Conservation (phyloP, 2,329 filamentous ascomycete genomes). For the Sphaerulina vaccinii region DNA sequence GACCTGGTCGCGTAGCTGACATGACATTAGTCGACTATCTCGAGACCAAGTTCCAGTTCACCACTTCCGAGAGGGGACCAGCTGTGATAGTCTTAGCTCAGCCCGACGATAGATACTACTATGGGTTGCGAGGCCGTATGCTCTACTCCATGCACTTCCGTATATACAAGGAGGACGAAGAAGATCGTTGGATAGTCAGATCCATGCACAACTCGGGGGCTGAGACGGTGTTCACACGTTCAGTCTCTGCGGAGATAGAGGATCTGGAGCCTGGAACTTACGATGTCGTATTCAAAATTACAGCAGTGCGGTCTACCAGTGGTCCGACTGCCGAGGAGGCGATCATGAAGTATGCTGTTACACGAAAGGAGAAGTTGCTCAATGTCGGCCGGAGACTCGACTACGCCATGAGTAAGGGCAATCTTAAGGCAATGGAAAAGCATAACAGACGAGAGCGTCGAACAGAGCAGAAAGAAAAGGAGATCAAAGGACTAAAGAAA, state of each 20-base stretch:
- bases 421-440: conserved; percentile 53
- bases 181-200: conserved; percentile 31
- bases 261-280: conserved; percentile 73
- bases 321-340: conserved; percentile 63
- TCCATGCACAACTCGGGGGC: conserved; percentile 37
- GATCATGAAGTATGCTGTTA: conserved; percentile 62
- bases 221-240: conserved; percentile 67
- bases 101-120: conserved; percentile 61
- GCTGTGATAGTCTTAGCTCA: conserved; percentile 61
- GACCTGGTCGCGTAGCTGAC: no score
- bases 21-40: conserved; percentile 61
- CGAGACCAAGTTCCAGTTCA: conserved; percentile 59
- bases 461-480: conserved; percentile 31
- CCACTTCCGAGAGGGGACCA: conserved; percentile 51
- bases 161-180: conserved; percentile 51
- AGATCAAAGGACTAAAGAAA: conserved; percentile 40
- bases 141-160: conserved; percentile 59
- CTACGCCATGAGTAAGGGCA: conserved; percentile 66
- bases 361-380: conserved; percentile 69
- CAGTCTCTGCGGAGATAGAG: conserved; percentile 70
- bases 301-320: conserved; percentile 57
- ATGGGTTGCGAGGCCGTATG: conserved; percentile 58
- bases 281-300: conserved; percentile 71
- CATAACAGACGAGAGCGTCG: conserved; percentile 26
- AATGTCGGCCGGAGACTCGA: conserved; percentile 70